These are phyloP conservation scores for Leonotis leonurus DNA, from an alignment of 257 asterid genomes.

Conservation along the genomic window DNA sequence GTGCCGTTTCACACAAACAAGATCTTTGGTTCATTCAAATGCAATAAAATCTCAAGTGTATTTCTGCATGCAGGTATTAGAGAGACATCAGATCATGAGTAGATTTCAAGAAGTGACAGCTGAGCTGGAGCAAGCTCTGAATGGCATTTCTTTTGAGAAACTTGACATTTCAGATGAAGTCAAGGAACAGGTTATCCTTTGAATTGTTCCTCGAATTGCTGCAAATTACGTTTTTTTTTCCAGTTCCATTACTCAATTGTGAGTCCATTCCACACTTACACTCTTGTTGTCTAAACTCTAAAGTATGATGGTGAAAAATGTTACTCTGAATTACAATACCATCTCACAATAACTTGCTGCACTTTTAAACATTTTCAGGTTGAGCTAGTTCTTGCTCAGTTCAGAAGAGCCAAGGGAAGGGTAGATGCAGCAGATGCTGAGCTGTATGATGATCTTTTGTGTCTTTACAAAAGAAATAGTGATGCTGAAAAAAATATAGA, in stretches of 20 bases:
- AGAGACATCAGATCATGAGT: constrained; percentile 67
- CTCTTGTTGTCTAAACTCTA: background rate
- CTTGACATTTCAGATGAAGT: constrained; percentile 96
- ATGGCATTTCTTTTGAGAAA: constrained; percentile 63
- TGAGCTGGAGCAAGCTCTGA: constrained; percentile 75
- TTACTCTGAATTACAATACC: background rate
- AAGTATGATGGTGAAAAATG: background rate
- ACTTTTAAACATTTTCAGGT: constrained; percentile 40
- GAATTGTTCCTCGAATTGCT: too few relatives aligned
- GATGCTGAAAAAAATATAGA: constrained; percentile 42
- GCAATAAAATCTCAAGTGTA: constrained; percentile 4
- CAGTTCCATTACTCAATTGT: background rate
- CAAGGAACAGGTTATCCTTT: constrained; percentile 65
- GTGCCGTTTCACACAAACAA: background rate
- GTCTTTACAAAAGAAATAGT: constrained; percentile 41
- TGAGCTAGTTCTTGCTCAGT: constrained; percentile 96
- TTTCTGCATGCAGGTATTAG: constrained; percentile 64
- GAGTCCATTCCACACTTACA: constrained; percentile 10
- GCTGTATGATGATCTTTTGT: constrained; percentile 68
- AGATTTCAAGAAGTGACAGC: constrained; percentile 72
- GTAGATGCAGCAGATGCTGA: constrained; percentile 65
- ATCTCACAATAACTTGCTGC: background rate
- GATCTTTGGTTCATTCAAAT: background rate
- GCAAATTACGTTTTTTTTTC: too few relatives aligned
- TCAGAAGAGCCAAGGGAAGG: constrained; percentile 94